Conservation (phyloP, 2,329 filamentous ascomycete species). For the Calonectria leucothoes region DNA sequence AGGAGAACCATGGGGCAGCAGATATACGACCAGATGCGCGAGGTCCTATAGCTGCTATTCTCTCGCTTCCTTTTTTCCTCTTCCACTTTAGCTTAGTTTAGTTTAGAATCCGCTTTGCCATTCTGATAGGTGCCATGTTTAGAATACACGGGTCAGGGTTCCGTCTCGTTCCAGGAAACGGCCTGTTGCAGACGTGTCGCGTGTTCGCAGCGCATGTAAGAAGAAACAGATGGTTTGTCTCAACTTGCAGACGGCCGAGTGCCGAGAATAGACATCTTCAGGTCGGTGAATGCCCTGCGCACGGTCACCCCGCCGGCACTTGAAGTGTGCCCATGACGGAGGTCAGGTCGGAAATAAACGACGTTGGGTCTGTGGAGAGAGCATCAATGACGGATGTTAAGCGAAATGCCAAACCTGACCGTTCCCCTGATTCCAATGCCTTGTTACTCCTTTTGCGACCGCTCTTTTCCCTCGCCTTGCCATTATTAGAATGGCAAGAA, state of each 20-base stretch:
- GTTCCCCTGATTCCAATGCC: neutral
- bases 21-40: conserved; percentile 69
- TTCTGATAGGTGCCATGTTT: neutral
- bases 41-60: conserved; percentile 46
- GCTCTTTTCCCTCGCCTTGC: neutral
- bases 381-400: neutral
- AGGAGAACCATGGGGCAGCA: conserved; percentile 71
- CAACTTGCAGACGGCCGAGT: neutral
- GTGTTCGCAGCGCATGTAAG: neutral
- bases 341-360: neutral
- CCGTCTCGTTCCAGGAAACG: neutral
- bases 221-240: neutral
- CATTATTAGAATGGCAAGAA: neutral
- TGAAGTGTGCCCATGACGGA: neutral
- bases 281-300: neutral
- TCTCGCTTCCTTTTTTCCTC: neutral
- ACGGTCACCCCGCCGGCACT: neutral
- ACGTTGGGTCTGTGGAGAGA: neutral
- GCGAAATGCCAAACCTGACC: neutral
- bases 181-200: neutral
- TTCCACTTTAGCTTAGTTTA: neutral
- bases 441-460: neutral
- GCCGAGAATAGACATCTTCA: conserved; percentile 3
- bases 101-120: neutral
- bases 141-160: neutral